These are phyloP conservation scores for Aaosphaeria arxii DNA, from an alignment of 2,329 filamentous ascomycete genomes.

Conservation along the genomic window DNA sequence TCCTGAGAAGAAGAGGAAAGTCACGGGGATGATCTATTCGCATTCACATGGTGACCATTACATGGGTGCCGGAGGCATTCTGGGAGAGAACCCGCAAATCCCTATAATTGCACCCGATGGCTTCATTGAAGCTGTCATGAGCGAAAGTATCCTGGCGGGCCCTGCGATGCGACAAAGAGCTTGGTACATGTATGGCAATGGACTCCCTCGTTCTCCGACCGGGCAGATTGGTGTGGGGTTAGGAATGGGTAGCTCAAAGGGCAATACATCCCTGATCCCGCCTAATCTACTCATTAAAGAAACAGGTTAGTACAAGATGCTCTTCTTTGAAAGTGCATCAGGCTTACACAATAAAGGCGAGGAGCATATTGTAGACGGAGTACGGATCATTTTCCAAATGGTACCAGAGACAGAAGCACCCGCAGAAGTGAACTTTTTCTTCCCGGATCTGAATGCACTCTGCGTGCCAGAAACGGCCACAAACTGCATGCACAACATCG, in stretches of 20 bases:
- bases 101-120: constrained; percentile 3
- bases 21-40: constrained; percentile 41
- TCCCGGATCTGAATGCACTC: constrained; percentile 38
- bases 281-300: constrained; percentile 30
- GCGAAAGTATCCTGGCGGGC: constrained; percentile 41
- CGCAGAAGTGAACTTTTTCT: constrained; percentile 42
- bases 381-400: constrained; percentile 42
- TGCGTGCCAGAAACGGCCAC: constrained; percentile 41
- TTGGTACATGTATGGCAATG: constrained; percentile 41
- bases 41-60: constrained; percentile 44
- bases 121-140: constrained; percentile 20
- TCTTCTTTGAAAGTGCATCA: not conserved
- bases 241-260: constrained; percentile 28
- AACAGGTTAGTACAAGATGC: not conserved
- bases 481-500: constrained; percentile 42
- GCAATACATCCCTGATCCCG: constrained; percentile 31
- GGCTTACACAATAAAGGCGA: constrained; percentile 24
- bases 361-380: constrained; percentile 30
- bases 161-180: constrained; percentile 39
- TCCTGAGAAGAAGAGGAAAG: not conserved
- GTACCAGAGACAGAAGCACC: constrained; percentile 43
- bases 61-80: constrained; percentile 23
- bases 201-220: constrained; percentile 20
- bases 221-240: constrained; percentile 41
- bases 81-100: constrained; percentile 2